Conservation (phyloP, 75 land plant genomes). For the Pseudotsuga menziesii region DNA sequence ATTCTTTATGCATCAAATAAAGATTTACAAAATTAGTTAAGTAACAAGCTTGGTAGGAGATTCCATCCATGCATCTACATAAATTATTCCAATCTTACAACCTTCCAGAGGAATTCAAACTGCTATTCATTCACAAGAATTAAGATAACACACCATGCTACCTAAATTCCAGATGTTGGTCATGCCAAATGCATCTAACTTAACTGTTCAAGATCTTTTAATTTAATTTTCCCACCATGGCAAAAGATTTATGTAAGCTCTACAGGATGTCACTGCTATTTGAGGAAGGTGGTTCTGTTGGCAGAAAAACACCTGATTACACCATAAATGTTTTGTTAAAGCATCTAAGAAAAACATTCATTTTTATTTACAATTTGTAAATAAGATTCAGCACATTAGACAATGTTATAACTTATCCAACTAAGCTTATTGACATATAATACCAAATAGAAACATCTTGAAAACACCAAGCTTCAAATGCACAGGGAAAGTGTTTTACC, state of each 20-base stretch:
- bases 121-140: neutral
- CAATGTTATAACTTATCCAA: neutral
- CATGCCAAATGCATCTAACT: neutral
- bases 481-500: slow-evolving; percentile 34
- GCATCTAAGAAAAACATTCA: slow-evolving; percentile 5
- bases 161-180: neutral
- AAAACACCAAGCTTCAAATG: neutral
- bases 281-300: neutral
- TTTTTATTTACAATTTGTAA: no score
- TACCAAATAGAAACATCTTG: slow-evolving; percentile 4
- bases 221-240: neutral
- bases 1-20: neutral
- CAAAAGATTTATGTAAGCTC: neutral
- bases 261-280: neutral
- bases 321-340: slow-evolving; percentile 7
- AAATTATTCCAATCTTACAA: neutral
- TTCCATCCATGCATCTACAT: neutral
- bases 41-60: neutral
- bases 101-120: neutral
- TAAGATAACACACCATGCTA: neutral
- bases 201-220: neutral
- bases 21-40: no score
- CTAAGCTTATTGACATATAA: neutral
- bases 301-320: neutral
- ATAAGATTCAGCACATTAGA: neutral